Evolutionary conservation across 306 rosid genomes (phyloP).

Genomic region (Cucurbita pepo): DNA sequence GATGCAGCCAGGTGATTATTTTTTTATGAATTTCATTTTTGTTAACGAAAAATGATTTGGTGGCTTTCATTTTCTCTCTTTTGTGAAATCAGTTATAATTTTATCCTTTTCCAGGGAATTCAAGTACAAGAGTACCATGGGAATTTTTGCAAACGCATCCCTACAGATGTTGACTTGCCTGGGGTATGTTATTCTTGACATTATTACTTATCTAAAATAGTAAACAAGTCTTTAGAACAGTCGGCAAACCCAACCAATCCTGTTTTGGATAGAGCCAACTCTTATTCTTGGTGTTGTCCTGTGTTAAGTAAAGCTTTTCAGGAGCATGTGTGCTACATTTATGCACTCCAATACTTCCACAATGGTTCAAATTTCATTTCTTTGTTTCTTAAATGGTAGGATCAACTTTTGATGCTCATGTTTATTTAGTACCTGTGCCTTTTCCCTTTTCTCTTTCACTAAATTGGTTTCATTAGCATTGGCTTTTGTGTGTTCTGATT

Average conservation of each 20-base stretch:
- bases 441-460: not conserved
- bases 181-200: slow-evolving; percentile 61
- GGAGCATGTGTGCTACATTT: not conserved
- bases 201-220: not conserved
- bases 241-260: not conserved
- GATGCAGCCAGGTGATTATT: slow-evolving; percentile 86
- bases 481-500: not conserved
- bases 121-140: slow-evolving; percentile 92
- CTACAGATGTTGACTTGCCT: slow-evolving; percentile 87
- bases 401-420: not conserved
- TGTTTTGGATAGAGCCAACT: not conserved
- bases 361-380: not conserved
- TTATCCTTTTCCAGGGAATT: slow-evolving; percentile 50
- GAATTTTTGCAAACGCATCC: slow-evolving; percentile 85
- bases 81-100: not conserved
- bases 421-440: not conserved
- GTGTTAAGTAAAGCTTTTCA: not conserved
- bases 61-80: not conserved
- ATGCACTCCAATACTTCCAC: not conserved
- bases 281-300: not conserved
- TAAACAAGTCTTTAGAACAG: not conserved
- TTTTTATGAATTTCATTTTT: not conserved
- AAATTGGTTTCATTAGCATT: not conserved
- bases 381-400: not conserved
- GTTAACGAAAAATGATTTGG: not conserved